A percentile compares a stretch with the other conserved stretches of the same genome.
These are phyloP conservation scores for Aspergillus carbonarius DNA, from an alignment of 2,329 filamentous ascomycete genomes.

Conservation along the genomic window DNA sequence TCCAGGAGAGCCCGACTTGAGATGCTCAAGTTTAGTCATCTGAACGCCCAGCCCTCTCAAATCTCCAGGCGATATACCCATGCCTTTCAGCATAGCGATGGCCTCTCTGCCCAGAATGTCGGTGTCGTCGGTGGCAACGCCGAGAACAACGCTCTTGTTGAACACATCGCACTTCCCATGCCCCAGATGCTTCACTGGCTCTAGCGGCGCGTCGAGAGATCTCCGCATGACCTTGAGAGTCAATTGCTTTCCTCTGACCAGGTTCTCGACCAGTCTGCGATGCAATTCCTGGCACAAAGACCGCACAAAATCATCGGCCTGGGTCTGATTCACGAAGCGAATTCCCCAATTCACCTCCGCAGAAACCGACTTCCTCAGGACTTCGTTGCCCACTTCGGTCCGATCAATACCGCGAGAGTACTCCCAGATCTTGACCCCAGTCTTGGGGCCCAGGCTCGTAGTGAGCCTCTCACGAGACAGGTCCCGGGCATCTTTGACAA, in stretches of 20 bases:
- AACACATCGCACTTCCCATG: slow-evolving; percentile 94
- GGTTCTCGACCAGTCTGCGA: slow-evolving; percentile 74
- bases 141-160: slow-evolving; percentile 82
- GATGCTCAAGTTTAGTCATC: slow-evolving; percentile 84
- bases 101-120: slow-evolving; percentile 76
- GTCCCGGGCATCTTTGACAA: slow-evolving; percentile 78
- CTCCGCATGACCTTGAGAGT: slow-evolving; percentile 95
- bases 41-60: slow-evolving; percentile 90
- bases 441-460: slow-evolving; percentile 80
- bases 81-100: slow-evolving; percentile 76
- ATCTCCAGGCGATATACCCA: slow-evolving; percentile 84
- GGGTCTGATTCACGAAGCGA: slow-evolving; percentile 84
- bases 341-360: slow-evolving; percentile 99
- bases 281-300: slow-evolving; percentile 84
- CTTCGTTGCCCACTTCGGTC: slow-evolving; percentile 80
- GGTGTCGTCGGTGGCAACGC: slow-evolving; percentile 76
- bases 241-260: slow-evolving; percentile 81
- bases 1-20: slow-evolving; percentile 59
- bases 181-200: slow-evolving; percentile 88
- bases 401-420: slow-evolving; percentile 86
- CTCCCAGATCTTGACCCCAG: slow-evolving; percentile 84
- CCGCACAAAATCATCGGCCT: slow-evolving; percentile 87
- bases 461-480: slow-evolving; percentile 73
- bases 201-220: slow-evolving; percentile 79
- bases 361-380: slow-evolving; percentile 87